Base-by-base conservation (phyloP, 768 basidiomycete genomes). In the Goffeauzyma gilvescens region DNA sequence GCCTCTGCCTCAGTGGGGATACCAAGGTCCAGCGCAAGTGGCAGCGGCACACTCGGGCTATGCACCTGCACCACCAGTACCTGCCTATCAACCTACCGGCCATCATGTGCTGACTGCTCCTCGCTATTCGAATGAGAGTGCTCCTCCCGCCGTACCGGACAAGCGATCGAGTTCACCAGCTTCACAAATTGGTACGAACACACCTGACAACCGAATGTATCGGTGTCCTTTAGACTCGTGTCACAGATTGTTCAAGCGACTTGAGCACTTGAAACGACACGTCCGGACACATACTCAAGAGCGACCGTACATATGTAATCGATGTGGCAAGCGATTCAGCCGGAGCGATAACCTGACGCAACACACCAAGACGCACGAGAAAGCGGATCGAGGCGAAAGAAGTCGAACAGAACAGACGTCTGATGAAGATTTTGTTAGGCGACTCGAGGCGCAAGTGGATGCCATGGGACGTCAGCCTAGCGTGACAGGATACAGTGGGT, bases 221-320 rank as follows among this genome's bases (percentile, higher is more conserved):
- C 72, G 77, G 37, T 90, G 86, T 63, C 83, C 83, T 15, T 70
- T 85, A 2, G 77, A 74, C 60, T 80, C 81, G 12, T 93, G 86
- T 56, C 75, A 80, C 3, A 69, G 80, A 49, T 66, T 79, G 51
- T 90, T 89, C 74, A 87, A 85, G 70, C 75, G 86, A 9, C 78
- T 80, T 7, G 86, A 90, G 56, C 85, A 90, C 57, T 71, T 89
- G 52, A 82, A 83, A 65, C 67, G 85, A 32, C 86, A 90, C 62
- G 65, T 87, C 25, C 72, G 83, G 46, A 87, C 85, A 8, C 86
- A 90, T 57, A 87, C 84, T 15, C 73, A 83, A 74, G 86, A 89
- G 62, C 68, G 79, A 28, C 85, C 86, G 1, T 87, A 75, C 63
- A 68, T 69, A 41, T 87, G 86, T 59, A 66, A 71, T 33, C 66